phyloP scores from a whole-genome alignment of 495 filamentous ascomycete genomes.

The Penicillium samsonianum region DNA sequence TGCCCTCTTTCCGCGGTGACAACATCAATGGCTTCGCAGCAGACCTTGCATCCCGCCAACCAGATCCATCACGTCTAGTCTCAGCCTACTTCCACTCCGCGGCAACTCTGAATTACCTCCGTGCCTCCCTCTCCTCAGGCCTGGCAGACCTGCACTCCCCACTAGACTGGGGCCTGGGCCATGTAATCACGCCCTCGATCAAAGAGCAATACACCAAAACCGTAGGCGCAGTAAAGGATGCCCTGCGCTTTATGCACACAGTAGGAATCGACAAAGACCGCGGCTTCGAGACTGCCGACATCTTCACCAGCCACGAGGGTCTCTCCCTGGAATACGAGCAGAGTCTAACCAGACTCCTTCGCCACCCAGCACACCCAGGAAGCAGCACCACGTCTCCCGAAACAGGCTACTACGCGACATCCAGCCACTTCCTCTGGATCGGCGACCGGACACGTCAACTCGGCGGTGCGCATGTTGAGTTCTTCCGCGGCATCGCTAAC shows the following conservation, averaged over 20 bases:
- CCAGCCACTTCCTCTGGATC: conserved; percentile 98
- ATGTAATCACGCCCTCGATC: conserved; percentile 79
- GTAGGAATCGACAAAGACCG: conserved; percentile 88
- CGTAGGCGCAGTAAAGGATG: conserved; percentile 83
- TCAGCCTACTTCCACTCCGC: conserved; percentile 95
- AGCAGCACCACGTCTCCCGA: conserved; percentile 16
- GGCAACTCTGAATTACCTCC: conserved; percentile 88
- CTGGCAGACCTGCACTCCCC: conserved; percentile 93
- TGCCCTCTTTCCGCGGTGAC: conserved; percentile 90
- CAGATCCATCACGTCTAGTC: conserved; percentile 82
- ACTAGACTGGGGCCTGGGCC: conserved; percentile 92
- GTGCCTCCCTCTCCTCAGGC: conserved; percentile 78
- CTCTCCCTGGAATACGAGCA: conserved; percentile 95
- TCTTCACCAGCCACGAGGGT: conserved; percentile 94
- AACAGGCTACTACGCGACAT: conserved; percentile 76
- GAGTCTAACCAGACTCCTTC: conserved; percentile 72
- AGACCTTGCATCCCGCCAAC: conserved; percentile 60
- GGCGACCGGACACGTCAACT: conserved; percentile 94
- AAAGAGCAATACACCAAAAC: conserved; percentile 82
- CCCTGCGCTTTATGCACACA: conserved; percentile 92
- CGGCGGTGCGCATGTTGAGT: conserved; percentile 91
- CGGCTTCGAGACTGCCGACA: conserved; percentile 84
- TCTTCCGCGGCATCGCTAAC: conserved; percentile 93
- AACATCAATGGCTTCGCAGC: conserved; percentile 86
- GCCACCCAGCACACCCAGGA: conserved; percentile 45